Conservation (phyloP, 2,329 filamentous ascomycete species). For the Neurospora sp. region DNA sequence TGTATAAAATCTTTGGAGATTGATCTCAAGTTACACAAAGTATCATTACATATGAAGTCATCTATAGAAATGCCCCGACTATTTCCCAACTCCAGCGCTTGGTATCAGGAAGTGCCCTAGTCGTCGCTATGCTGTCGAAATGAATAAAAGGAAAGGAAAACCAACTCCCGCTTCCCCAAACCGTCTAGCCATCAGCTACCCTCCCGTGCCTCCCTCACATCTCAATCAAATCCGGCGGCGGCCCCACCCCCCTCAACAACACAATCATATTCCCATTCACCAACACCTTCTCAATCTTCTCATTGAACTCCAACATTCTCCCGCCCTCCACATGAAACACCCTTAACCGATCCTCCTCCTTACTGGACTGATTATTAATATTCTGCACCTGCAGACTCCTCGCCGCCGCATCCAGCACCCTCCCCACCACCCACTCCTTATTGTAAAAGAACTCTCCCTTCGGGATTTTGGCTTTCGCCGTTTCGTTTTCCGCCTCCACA, state of each 20-base stretch:
- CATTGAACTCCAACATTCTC: conserved; percentile 72
- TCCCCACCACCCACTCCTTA: conserved; percentile 80
- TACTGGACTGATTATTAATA: conserved; percentile 65
- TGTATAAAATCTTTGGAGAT: neutral
- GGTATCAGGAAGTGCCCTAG: neutral
- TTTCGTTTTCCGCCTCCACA: conserved; percentile 83
- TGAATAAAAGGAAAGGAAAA: neutral
- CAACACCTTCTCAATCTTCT: conserved; percentile 67
- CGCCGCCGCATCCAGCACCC: conserved; percentile 70
- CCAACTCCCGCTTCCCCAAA: neutral
- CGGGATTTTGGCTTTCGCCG: conserved; percentile 72
- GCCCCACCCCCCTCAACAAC: conserved; percentile 72
- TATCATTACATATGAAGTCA: neutral
- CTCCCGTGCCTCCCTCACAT: conserved; percentile 20
- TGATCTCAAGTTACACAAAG: neutral
- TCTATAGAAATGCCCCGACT: neutral
- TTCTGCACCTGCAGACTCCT: conserved; percentile 71
- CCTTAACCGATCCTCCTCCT: conserved; percentile 69
- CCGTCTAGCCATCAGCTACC: neutral
- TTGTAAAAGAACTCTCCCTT: conserved; percentile 73
- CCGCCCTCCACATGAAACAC: conserved; percentile 93
- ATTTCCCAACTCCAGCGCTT: neutral
- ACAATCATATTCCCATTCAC: conserved; percentile 85
- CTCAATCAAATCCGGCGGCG: conserved; percentile 64
- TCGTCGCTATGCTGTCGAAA: conserved; percentile 5